Evolutionary conservation across 2,329 filamentous ascomycete genomes (phyloP).

Genomic region (Lecanicillium sp.): DNA sequence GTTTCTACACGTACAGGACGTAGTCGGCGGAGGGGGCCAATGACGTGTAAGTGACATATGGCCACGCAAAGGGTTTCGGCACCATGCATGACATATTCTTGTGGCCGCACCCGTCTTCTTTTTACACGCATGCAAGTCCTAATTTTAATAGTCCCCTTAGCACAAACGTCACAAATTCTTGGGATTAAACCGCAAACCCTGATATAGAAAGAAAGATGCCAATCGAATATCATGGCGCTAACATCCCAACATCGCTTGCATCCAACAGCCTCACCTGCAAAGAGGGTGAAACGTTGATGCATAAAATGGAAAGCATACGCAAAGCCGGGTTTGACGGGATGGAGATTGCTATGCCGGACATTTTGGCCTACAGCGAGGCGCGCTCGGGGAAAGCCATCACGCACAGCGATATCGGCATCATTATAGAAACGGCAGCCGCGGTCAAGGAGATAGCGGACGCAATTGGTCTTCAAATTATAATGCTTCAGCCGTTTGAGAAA

Average conservation of each 20-base stretch:
- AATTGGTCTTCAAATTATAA: conserved; percentile 53
- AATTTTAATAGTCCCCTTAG: too few species aligned
- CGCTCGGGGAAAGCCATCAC: conserved; percentile 42
- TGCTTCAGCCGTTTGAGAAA: conserved; percentile 69
- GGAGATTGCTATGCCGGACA: conserved; percentile 68
- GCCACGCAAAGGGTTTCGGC: too few species aligned
- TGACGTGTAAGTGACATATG: too few species aligned
- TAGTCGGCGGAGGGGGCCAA: too few species aligned
- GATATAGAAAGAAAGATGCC: conserved; percentile 1
- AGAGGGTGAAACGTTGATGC: conserved; percentile 41
- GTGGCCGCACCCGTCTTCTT: too few species aligned
- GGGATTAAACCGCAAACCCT: too few species aligned
- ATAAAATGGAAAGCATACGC: conserved; percentile 56
- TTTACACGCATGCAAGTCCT: too few species aligned
- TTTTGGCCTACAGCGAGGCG: conserved; percentile 51
- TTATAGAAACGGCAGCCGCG: conserved; percentile 45
- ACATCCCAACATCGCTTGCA: conserved; percentile 43
- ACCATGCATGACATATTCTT: too few species aligned
- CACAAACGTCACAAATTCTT: too few species aligned
- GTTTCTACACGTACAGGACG: too few species aligned
- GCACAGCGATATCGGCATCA: conserved; percentile 50
- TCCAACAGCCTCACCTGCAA: conserved; percentile 46
- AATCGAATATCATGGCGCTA: neutral
- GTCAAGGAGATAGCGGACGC: conserved; percentile 48
- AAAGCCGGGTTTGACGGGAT: conserved; percentile 59